Evolutionary conservation across 176 grass and related monocot species (phyloP), one percentile per base, ranked within the genome.

Genomic region (Oryza australiensis): DNA sequence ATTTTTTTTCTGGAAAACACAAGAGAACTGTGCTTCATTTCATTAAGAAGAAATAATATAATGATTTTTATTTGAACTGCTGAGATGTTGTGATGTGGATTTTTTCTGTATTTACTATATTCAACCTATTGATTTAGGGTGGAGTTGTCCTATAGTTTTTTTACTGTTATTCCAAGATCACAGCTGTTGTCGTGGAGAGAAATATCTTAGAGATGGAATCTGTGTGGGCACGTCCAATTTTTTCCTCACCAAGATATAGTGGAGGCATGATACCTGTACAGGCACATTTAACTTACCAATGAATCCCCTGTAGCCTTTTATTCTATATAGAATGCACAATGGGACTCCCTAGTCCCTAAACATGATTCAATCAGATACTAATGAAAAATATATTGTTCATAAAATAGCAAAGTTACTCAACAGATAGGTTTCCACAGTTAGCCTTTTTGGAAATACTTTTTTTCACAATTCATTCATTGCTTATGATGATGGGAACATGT

Each of bases 101-200:
- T 12, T 12, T 63, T n/a, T 13, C 35, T 70, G 34, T 18, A 62
- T 66, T 76, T 70, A 77, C 24, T 62, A 59, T 57, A 26, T 84
- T 57, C 40, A 72, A 38, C 16, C 11, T 57, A 66, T 64, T 66
- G 32, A 57, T 74, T 37, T 80, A 37, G 9, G n/a, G 49, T 57
- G 32, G 4, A 34, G 4, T 32, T 53, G 43, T 20, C 3, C 28
- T 74, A 51, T 53, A 33, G 9, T 55, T 20, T 22, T 55, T 48
- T 3, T 15, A 46, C 43, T 46, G 43, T 46, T 4, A 37, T 68
- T 34, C 22, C 68, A 70, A 41, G 37, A 70, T 70, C 37, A 42
- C 23, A 26, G n/a, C 37, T 70, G 35, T 70, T 42, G 68, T 12
- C 42, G 24, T 27, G 68, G 23, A 27, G 27, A 45, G 12, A 41